phyloP scores from a whole-genome alignment of 257 asterid species.

The Gentiana dahurica region DNA sequence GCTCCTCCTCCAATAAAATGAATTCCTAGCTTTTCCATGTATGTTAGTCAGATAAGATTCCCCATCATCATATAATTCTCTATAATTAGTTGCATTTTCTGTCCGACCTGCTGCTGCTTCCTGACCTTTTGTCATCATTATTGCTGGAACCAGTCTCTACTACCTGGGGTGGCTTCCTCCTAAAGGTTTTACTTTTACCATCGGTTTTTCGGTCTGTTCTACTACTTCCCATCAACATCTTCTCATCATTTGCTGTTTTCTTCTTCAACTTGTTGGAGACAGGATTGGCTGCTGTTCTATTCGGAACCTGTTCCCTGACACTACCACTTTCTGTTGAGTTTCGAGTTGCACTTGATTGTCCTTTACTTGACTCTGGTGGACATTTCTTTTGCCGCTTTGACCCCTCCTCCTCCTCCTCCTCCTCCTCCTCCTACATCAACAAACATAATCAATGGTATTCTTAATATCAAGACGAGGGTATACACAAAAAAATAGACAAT shows the following conservation, averaged over 20 bases:
- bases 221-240: slow-evolving; percentile 4
- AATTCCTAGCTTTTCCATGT: slow-evolving; percentile 35
- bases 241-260: slow-evolving; percentile 26
- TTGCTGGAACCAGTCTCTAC: slow-evolving; percentile 38
- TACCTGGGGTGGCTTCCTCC: slow-evolving; percentile 23
- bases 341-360: slow-evolving; percentile 25
- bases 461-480: too few relatives aligned
- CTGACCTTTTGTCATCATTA: slow-evolving; percentile 45
- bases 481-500: too few relatives aligned
- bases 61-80: too few relatives aligned
- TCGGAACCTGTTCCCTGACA: slow-evolving; percentile 23
- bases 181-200: slow-evolving; percentile 16
- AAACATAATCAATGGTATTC: neutral
- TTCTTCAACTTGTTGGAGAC: slow-evolving; percentile 50
- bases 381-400: slow-evolving; percentile 60
- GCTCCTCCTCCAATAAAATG: slow-evolving; percentile 19
- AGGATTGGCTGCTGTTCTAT: slow-evolving; percentile 29
- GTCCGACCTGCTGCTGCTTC: slow-evolving; percentile 21
- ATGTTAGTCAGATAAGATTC: slow-evolving; percentile 22
- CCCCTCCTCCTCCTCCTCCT: slow-evolving; percentile 26
- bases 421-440: slow-evolving; percentile 1
- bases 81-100: slow-evolving; percentile 15
- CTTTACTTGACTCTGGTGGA: slow-evolving; percentile 31
- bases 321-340: slow-evolving; percentile 13
- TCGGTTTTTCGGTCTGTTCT: neutral